A percentile compares a stretch with the other conserved stretches of the same genome.
Conservation (phyloP, 2,329 filamentous ascomycete genomes). For the Stemphylium beticola region DNA sequence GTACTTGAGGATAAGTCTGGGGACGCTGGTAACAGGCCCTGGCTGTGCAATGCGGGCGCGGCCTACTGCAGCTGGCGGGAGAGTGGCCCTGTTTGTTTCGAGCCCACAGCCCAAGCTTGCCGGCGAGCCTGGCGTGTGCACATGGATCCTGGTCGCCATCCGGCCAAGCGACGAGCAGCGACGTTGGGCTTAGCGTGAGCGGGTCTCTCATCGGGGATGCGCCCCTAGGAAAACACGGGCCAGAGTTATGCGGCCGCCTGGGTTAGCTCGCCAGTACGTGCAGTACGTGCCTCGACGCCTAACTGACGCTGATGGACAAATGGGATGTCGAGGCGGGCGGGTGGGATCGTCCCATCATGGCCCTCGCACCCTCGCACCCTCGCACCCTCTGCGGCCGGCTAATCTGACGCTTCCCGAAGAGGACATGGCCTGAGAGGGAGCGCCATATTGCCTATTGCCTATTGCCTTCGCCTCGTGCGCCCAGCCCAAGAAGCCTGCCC, state of each 20-base stretch:
- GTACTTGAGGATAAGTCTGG: constrained; percentile 46
- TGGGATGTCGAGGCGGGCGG: constrained; percentile 39
- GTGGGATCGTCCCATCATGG: constrained; percentile 31
- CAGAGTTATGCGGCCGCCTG: constrained; percentile 39
- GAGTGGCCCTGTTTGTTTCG: constrained; percentile 40
- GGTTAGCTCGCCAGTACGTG: constrained; percentile 21
- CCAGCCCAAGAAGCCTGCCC: constrained; percentile 25
- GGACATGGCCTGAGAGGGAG: constrained; percentile 30
- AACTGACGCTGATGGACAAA: constrained; percentile 36
- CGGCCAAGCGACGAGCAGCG: constrained; percentile 37
- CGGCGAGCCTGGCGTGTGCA: constrained; percentile 33
- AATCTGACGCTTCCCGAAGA: constrained; percentile 38
- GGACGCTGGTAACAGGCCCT: constrained; percentile 38
- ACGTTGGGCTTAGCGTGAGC: constrained; percentile 42
- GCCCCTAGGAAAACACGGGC: constrained; percentile 34
- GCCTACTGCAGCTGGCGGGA: constrained; percentile 44
- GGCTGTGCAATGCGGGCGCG: constrained; percentile 44
- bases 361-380: constrained; percentile 29
- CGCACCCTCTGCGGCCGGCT: constrained; percentile 33
- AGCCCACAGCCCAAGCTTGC: constrained; percentile 39
- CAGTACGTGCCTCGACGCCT: constrained; percentile 31
- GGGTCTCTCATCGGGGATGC: constrained; percentile 41
- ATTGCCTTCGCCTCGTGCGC: constrained; percentile 40
- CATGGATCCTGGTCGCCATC: constrained; percentile 34
- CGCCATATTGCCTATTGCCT: constrained; percentile 42